These are phyloP conservation scores for Cryptosporidium ubiquitum DNA, from an alignment of 169 alveolate genomes.

Conservation along the genomic window DNA sequence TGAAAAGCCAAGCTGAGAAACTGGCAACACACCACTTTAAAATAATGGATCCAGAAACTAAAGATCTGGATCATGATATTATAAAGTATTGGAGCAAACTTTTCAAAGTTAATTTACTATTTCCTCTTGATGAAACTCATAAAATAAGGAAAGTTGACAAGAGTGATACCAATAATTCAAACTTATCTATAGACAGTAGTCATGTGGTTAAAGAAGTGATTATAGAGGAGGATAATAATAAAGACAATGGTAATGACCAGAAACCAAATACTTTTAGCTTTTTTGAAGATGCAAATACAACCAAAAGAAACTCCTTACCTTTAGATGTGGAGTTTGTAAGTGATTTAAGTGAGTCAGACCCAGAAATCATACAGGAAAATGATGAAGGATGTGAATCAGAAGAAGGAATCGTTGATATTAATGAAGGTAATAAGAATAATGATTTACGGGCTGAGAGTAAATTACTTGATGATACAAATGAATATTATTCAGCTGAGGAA, in stretches of 20 bases:
- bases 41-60: slow-evolving; percentile 51
- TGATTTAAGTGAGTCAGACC: slow-evolving; percentile 16
- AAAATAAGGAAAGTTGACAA: not conserved
- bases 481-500: not conserved
- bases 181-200: not conserved
- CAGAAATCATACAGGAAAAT: not conserved
- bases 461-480: not conserved
- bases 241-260: not conserved
- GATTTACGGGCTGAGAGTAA: not conserved
- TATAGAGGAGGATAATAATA: not conserved
- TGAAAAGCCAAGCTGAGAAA: slow-evolving; percentile 63
- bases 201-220: not conserved
- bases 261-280: no score
- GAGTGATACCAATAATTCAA: not conserved
- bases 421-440: not conserved
- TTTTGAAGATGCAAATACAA: not conserved
- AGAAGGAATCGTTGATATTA: not conserved
- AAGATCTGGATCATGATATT: slow-evolving; percentile 2
- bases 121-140: not conserved
- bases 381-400: not conserved
- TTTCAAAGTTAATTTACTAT: slow-evolving; percentile 38
- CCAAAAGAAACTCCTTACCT: slow-evolving; percentile 2
- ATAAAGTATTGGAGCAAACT: slow-evolving; percentile 25
- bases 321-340: slow-evolving; percentile 41
- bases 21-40: slow-evolving; percentile 59